Evolutionary conservation across 2,329 filamentous ascomycete species (phyloP).

Genomic region (Paecilomyces sp.): DNA sequence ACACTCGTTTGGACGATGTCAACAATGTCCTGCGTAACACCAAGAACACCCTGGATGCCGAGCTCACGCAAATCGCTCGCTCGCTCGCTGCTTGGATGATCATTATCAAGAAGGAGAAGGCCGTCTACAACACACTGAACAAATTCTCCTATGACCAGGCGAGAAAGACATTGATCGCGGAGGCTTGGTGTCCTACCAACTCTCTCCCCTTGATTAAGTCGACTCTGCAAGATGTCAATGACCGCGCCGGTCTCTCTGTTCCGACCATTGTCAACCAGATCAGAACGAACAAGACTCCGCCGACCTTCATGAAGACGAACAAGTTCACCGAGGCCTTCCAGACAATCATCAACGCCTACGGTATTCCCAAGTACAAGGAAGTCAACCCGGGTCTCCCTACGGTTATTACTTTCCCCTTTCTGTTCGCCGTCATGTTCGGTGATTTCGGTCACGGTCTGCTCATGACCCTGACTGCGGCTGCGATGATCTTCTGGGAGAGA

Average conservation of each 20-base stretch:
- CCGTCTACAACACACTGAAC: constrained; percentile 91
- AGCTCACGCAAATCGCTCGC: constrained; percentile 87
- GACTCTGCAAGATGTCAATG: constrained; percentile 93
- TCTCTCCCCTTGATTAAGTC: constrained; percentile 83
- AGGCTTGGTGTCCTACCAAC: constrained; percentile 95
- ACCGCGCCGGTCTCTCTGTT: constrained; percentile 89
- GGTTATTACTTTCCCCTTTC: constrained; percentile 96
- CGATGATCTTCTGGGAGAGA: constrained; percentile 97
- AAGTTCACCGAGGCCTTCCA: constrained; percentile 98
- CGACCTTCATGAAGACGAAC: constrained; percentile 96
- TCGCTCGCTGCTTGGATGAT: constrained; percentile 96
- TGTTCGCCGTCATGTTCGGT: constrained; percentile 99
- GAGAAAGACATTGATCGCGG: constrained; percentile 90
- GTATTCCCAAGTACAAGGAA: constrained; percentile 93
- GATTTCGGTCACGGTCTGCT: constrained; percentile 90
- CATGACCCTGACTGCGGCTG: constrained; percentile 73
- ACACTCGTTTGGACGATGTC: constrained; percentile 83
- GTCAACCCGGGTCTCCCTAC: constrained; percentile 94
- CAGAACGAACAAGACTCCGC: constrained; percentile 91
- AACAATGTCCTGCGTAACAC: constrained; percentile 91
- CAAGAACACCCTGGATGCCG: constrained; percentile 85
- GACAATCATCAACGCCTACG: constrained; percentile 97
- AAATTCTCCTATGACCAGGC: constrained; percentile 94
- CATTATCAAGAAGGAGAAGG: constrained; percentile 96
- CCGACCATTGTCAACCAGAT: constrained; percentile 99